These are phyloP conservation scores for Phytophthora constricta DNA, from an alignment of 352 stramenopile genomes.

Conservation along the genomic window DNA sequence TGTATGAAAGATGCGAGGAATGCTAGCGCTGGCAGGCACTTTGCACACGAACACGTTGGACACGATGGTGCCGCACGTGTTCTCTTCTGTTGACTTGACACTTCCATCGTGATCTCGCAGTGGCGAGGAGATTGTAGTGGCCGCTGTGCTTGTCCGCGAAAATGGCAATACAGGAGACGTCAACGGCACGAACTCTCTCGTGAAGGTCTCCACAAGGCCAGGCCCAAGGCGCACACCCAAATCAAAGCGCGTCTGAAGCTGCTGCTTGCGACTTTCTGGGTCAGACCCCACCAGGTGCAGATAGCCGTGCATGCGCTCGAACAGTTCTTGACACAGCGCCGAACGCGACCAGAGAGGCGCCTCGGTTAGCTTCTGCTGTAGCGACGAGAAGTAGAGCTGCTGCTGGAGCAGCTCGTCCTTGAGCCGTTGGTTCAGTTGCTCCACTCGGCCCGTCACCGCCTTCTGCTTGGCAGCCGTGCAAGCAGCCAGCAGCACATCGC, in stretches of 20 bases:
- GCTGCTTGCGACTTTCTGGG: constrained; percentile 18
- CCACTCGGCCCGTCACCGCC: constrained; percentile 47
- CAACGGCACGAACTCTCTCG: constrained; percentile 36
- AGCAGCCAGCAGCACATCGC: constrained; percentile 42
- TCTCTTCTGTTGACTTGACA: constrained; percentile 12
- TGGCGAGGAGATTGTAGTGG: constrained; percentile 25
- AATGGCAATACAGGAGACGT: constrained; percentile 46
- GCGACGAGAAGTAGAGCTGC: constrained; percentile 60
- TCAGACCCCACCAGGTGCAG: constrained; percentile 30
- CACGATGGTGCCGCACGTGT: constrained; percentile 44
- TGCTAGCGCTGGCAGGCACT: constrained; percentile 39
- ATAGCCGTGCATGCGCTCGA: constrained; percentile 50
- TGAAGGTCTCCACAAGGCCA: constrained; percentile 49
- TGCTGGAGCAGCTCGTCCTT: constrained; percentile 60
- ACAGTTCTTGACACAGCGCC: constrained; percentile 40
- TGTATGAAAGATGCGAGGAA: constrained; percentile 45
- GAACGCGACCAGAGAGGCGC: constrained; percentile 49
- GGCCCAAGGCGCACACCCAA: constrained; percentile 30
- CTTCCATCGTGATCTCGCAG: constrained; percentile 13
- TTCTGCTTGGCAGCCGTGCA: constrained; percentile 63
- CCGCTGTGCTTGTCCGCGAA: constrained; percentile 46
- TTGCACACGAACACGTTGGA: constrained; percentile 69
- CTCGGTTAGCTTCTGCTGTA: constrained; percentile 54
- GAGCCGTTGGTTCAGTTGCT: constrained; percentile 54
- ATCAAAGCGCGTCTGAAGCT: constrained; percentile 48